A percentile compares a stretch with the other conserved stretches of the same genome.
Conservation (phyloP, 176 grass and related monocot genomes). For the Zizania latifolia region DNA sequence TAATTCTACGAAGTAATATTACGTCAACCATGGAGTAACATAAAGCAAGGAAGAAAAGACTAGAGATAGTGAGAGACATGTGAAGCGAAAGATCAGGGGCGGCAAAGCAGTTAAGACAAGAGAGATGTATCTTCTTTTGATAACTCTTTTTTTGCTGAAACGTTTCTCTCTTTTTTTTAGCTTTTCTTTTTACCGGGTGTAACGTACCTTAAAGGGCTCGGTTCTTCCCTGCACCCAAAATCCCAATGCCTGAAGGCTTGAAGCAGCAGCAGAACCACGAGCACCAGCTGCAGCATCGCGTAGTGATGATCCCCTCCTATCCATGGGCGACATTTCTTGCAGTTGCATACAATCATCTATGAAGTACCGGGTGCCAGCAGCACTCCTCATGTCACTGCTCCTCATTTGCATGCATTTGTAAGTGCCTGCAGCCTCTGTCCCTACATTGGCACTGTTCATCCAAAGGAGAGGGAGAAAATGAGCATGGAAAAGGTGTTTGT, state of each 20-base stretch:
- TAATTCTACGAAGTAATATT: background rate
- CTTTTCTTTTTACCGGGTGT: constrained; percentile 39
- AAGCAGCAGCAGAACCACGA: constrained; percentile 19
- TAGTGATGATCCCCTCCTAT: constrained; percentile 40
- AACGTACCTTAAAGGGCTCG: constrained; percentile 76
- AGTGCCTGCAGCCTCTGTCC: constrained; percentile 34
- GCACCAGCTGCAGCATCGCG: constrained; percentile 27
- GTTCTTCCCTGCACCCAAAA: constrained; percentile 50
- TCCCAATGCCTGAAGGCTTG: constrained; percentile 48
- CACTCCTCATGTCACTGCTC: constrained; percentile 37
- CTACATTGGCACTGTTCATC: constrained; percentile 56
- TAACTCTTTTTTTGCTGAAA: constrained; percentile 3
- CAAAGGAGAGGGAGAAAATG: constrained; percentile 7
- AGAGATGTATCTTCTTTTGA: constrained; percentile 47
- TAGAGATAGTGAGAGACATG: constrained; percentile 27
- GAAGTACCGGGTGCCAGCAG: constrained; percentile 43
- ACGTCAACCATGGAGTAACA: background rate
- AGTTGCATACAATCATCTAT: constrained; percentile 72
- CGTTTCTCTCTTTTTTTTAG: constrained; percentile 20
- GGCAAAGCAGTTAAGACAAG: constrained; percentile 55
- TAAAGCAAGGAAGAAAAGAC: constrained; percentile 31
- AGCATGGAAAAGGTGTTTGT: background rate
- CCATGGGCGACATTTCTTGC: constrained; percentile 42
- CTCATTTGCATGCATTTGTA: constrained; percentile 49
- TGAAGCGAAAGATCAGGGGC: constrained; percentile 39